These are phyloP conservation scores for Micractinium sp. DNA, from an alignment of 139 green algal species.

Conservation along the genomic window DNA sequence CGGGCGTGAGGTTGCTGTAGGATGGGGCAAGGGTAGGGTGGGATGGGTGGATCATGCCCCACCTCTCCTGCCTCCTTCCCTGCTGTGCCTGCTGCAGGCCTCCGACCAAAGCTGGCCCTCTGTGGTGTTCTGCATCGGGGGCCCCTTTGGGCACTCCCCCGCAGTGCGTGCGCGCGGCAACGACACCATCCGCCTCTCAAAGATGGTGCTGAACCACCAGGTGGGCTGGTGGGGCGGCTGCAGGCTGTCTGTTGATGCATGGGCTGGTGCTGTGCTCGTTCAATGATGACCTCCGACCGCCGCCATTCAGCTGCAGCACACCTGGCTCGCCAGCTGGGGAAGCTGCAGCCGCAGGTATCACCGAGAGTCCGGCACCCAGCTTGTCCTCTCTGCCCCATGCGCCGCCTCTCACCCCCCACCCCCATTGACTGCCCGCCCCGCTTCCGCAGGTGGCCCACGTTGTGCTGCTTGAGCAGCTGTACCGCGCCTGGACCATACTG, in stretches of 20 bases:
- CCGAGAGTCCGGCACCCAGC: not conserved
- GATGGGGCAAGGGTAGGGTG: too few relatives aligned
- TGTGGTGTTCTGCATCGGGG: slow-evolving; percentile 78
- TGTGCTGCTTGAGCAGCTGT: slow-evolving; percentile 89
- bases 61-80: not conserved
- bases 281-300: too few relatives aligned
- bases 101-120: slow-evolving; percentile 44
- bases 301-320: not conserved
- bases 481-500: slow-evolving; percentile 83
- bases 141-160: slow-evolving; percentile 76
- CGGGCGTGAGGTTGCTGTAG: too few relatives aligned
- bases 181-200: slow-evolving; percentile 60
- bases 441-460: slow-evolving; percentile 77
- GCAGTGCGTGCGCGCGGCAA: slow-evolving; percentile 61
- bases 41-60: not conserved
- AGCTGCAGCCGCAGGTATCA: not conserved
- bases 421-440: not conserved
- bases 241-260: not conserved
- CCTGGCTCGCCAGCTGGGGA: not conserved
- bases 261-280: not conserved
- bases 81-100: not conserved
- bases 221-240: not conserved
- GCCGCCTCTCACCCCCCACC: not conserved
- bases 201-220: slow-evolving; percentile 88
- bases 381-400: not conserved